phyloP scores from a whole-genome alignment of 345 rosid genomes.

The Acer negundo region DNA sequence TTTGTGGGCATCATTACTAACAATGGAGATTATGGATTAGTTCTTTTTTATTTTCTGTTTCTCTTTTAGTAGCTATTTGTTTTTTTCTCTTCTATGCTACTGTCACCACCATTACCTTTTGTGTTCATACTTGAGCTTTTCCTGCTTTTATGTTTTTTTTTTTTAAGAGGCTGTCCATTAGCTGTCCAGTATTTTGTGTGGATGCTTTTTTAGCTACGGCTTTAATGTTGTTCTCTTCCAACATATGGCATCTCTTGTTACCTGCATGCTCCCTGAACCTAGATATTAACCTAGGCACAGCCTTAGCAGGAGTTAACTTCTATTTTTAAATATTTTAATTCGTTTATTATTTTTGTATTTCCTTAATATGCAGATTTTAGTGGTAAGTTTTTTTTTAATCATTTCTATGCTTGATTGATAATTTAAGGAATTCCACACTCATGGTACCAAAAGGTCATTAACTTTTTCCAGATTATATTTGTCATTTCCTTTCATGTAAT shows the following conservation, averaged over 20 bases:
- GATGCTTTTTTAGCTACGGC: not conserved
- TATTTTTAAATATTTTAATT: not conserved
- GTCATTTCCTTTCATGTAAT: not conserved
- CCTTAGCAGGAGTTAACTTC: not conserved
- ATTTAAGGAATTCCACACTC: not conserved
- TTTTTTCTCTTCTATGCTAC: conserved; percentile 5
- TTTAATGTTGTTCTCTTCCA: not conserved
- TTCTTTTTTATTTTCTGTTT: conserved; percentile 5
- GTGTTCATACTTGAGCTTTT: not conserved
- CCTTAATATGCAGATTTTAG: not conserved
- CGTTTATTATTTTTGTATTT: not conserved
- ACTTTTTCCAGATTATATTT: not conserved
- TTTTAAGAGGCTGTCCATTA: not conserved
- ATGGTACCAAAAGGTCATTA: not conserved
- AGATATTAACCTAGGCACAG: not conserved
- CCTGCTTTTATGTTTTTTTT: not conserved
- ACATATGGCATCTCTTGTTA: not conserved
- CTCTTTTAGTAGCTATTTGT: not conserved
- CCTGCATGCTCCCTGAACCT: not conserved
- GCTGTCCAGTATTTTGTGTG: not conserved
- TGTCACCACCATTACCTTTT: not conserved
- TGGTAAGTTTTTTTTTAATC: not conserved
- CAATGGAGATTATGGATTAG: not conserved
- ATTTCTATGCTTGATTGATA: not conserved
- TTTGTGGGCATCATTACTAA: not conserved